phyloP scores from a whole-genome alignment of 148 eudicot species.

The Oxyria digyna region DNA sequence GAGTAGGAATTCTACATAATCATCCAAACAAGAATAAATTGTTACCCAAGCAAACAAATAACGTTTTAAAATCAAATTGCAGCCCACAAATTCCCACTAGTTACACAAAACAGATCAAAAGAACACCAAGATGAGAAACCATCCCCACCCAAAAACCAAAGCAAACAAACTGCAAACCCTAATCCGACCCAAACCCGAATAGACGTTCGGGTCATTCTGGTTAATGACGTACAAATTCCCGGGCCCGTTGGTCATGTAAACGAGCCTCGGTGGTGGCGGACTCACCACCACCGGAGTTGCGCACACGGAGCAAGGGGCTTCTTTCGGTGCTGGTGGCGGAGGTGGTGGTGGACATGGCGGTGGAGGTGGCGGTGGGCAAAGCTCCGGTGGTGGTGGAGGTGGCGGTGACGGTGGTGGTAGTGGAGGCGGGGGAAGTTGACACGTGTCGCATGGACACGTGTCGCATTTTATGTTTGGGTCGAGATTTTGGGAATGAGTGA shows the following conservation, averaged over 20 bases:
- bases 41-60: not conserved
- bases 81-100: not conserved
- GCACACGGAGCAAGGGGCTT: not conserved
- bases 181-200: not conserved
- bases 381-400: not conserved
- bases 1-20: no score
- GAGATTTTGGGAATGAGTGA: not conserved
- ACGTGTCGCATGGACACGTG: slow-evolving; percentile 1
- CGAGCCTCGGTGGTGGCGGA: not conserved
- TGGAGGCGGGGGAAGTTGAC: not conserved
- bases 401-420: not conserved
- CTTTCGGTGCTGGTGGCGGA: not conserved
- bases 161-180: not conserved
- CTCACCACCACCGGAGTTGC: slow-evolving; percentile 17
- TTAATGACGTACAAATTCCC: slow-evolving; percentile 3
- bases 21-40: no score
- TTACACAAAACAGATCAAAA: not conserved
- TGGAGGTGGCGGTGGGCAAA: not conserved
- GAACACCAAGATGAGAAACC: not conserved
- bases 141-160: not conserved
- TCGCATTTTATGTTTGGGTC: not conserved
- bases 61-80: not conserved
- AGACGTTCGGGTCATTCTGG: not conserved
- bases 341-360: not conserved
- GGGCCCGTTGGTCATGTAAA: not conserved